Evolutionary conservation across 768 basidiomycete species (phyloP).

Genomic region (Leccinum rimulosum): DNA sequence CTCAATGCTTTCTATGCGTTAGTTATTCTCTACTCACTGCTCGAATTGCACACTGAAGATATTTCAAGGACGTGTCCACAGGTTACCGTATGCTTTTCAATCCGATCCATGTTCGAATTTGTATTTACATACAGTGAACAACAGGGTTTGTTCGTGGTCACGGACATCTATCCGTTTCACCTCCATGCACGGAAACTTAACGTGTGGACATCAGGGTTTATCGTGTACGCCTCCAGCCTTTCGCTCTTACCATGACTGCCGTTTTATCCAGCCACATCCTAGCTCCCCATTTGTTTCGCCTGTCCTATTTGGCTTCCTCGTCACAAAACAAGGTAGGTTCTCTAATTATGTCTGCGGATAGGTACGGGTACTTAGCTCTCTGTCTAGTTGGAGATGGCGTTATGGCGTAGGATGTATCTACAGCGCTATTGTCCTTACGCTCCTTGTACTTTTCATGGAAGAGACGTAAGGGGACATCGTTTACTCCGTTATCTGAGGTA

Average conservation of each 20-base stretch:
- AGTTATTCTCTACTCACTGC: background rate
- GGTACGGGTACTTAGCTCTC: background rate
- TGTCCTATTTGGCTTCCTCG: conserved; percentile 30
- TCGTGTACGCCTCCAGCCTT: conserved; percentile 45
- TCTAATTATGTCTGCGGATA: background rate
- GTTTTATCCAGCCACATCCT: conserved; percentile 25
- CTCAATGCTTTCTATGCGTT: conserved; percentile 33
- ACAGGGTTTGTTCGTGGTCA: conserved; percentile 45
- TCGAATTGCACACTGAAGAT: background rate
- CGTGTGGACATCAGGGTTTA: conserved; percentile 53
- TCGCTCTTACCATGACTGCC: conserved; percentile 28
- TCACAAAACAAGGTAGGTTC: conserved; percentile 26
- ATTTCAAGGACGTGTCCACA: conserved; percentile 47
- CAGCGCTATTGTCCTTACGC: conserved; percentile 39
- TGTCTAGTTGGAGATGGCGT: conserved; percentile 44
- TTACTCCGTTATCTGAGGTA: background rate
- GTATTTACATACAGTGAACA: background rate
- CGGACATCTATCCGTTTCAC: conserved; percentile 54
- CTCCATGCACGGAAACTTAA: conserved; percentile 51
- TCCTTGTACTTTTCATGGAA: conserved; percentile 46
- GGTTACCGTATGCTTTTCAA: conserved; percentile 36
- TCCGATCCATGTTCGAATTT: background rate
- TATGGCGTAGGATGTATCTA: conserved; percentile 56
- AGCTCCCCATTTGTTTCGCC: conserved; percentile 29
- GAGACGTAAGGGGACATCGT: conserved; percentile 41